Base-by-base conservation (phyloP, 495 filamentous ascomycete species). In the Talaromyces ruber region DNA sequence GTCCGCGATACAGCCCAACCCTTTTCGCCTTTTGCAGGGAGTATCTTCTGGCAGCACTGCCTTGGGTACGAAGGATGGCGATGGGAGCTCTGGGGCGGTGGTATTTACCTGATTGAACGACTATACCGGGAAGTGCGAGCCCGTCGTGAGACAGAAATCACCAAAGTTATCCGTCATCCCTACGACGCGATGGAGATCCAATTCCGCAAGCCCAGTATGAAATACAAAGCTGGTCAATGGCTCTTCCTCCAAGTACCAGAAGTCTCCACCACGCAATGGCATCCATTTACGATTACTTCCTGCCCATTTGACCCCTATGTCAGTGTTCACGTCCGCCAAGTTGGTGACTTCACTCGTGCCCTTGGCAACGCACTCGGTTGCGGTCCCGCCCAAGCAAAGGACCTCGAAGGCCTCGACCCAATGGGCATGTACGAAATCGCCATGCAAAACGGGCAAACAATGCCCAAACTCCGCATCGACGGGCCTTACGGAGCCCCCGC, bases 221-320 rank as follows among this genome's bases (percentile, higher is more conserved):
- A 88, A 67, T 99, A 99, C 84, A 97, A 97, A 81, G 85, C 95
- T 24, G 94, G 94, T 37, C 94, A 99, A 73, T 99, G 93, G 91
- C 84, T 98, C 21, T 97, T 98, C 78, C 78, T 99, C 60, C 92
- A 98, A 73, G 85, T 96, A 9, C 94, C 94, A 2, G 85, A 89
- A 5, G 86, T 99, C 45, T 95, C 90, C 59, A 82, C 77, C 62
- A 86, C 88, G 64, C 93, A 99, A 77, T 99, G 94, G 94, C 94
- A 99, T 75, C 94, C 94, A 16, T 99, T 98, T 73, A 99, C 94
- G 71, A 99, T 99, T 77, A 99, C 94, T 11, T 98, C 95, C 57
- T 98, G 95, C 74, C 94, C 95, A 25, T 92, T 90, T 68, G 94
- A 99, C 66, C 87, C 89, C 2, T 97, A 98, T 74, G 83, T 98